These are phyloP conservation scores for Coriaria nepalensis DNA, from an alignment of 306 rosid genomes.

Conservation along the genomic window DNA sequence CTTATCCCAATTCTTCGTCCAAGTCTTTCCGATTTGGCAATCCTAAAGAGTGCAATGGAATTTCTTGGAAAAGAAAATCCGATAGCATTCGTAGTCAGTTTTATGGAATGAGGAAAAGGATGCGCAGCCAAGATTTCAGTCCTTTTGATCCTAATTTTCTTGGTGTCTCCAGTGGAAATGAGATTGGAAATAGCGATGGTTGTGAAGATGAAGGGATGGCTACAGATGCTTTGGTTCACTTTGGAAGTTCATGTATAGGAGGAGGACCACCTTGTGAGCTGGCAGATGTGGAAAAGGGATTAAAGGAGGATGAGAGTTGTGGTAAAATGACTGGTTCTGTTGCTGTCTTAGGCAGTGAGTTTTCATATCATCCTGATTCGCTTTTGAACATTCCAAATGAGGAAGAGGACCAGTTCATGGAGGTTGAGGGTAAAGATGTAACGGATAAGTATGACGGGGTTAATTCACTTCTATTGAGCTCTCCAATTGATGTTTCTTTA, in stretches of 20 bases:
- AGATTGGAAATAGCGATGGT: conserved; percentile 3
- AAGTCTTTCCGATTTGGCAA: conserved; percentile 16
- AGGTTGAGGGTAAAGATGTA: conserved; percentile 29
- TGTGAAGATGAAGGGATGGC: conserved; percentile 5
- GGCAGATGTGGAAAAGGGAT: conserved; percentile 18
- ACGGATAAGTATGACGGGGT: conserved; percentile 23
- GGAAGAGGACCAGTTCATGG: conserved; percentile 20
- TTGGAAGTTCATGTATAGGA: conserved; percentile 20
- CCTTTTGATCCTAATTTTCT: conserved; percentile 14
- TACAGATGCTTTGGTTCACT: conserved; percentile 20
- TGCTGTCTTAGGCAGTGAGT: conserved; percentile 19
- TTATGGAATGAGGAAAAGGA: conserved; percentile 29
- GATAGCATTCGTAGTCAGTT: conserved; percentile 38
- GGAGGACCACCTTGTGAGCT: conserved; percentile 27
- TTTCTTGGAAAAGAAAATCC: conserved; percentile 22
- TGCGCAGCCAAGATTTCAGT: conserved; percentile 15
- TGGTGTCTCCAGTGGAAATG: conserved; percentile 9
- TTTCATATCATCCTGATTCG: conserved; percentile 18
- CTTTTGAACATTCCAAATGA: conserved; percentile 26
- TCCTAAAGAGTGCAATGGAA: conserved; percentile 6
- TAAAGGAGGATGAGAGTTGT: conserved; percentile 7
- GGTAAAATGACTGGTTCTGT: conserved; percentile 18
- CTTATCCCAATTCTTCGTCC: conserved; percentile 9
- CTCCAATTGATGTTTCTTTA: conserved; percentile 31
- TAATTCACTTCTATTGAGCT: conserved; percentile 25